Evolutionary conservation across 331 rosid genomes (phyloP), one percentile per base, ranked within the genome.

Genomic region (Cucumis variabilis): DNA sequence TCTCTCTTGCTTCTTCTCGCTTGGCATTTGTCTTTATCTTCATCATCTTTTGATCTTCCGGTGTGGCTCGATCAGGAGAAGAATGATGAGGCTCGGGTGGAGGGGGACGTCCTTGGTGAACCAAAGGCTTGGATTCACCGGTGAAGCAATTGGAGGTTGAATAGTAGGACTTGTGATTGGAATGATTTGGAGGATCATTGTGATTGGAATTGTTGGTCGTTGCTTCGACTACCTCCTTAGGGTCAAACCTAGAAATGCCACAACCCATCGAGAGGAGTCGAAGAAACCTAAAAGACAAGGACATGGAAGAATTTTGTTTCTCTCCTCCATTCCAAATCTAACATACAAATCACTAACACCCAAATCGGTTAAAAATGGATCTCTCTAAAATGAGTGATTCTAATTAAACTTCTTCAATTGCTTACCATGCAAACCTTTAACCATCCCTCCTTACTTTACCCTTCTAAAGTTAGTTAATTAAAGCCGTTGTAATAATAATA

Each of bases 181-280:
- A 11, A 17, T 15, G 5, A 17, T 15, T 12, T 7, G 78, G n/a
- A 60, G 25, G 25, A 63, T 41, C 37, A 63, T 41, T 73, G 55
- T 73, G 20, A n/a, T 13, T 2, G 13, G 6, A 9, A 25, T 63
- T 3, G 13, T 63, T 10, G 25, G 68, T 0, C 2, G 27, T 63
- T 63, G 73, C 33, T 68, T 71, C 77, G 48, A 27, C 77, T 30
- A 71, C 77, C 44, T 71, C 46, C 13, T 41, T 74, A 9, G 80
- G 55, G 21, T 74, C 15, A 0, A 74, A 33, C 53, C 14, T 74
- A 9, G 80, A 74, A 15, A 74, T 74, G 53, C 80, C 80, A 24
- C 80, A 74, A 74, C 80, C 80, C 80, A 74, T 74, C 3, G 80
- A 74, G 51, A 74, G 55, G 16, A 74, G 80, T 20, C 80, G 80